A percentile compares a stretch with the other conserved stretches of the same genome.
Evolutionary conservation across 1,284 basidiomycete genomes (phyloP).

Genomic region (Irpex sp.): DNA sequence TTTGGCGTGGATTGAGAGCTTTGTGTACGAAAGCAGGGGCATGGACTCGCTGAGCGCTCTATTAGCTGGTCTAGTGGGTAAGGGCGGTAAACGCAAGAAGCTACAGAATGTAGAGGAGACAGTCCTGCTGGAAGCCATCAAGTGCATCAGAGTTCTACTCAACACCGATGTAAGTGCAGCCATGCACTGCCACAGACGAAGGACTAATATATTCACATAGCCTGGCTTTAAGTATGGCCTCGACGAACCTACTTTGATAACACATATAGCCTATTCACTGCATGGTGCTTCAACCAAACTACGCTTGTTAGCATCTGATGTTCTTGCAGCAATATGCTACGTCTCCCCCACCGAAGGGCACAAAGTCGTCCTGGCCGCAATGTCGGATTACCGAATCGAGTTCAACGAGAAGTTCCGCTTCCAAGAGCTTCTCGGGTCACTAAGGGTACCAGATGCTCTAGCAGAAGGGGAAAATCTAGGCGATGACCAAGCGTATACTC

Average conservation of each 20-base stretch:
- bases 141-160: slow-evolving; percentile 78
- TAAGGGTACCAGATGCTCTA: slow-evolving; percentile 50
- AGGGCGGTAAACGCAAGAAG: slow-evolving; percentile 54
- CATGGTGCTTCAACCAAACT: slow-evolving; percentile 68
- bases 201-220: slow-evolving; percentile 31
- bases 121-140: slow-evolving; percentile 70
- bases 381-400: slow-evolving; percentile 77
- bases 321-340: slow-evolving; percentile 82
- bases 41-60: slow-evolving; percentile 59
- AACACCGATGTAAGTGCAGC: slow-evolving; percentile 72
- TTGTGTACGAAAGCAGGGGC: slow-evolving; percentile 64
- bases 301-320: slow-evolving; percentile 69
- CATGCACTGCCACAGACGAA: neutral
- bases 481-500: slow-evolving; percentile 35
- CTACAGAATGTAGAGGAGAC: slow-evolving; percentile 65
- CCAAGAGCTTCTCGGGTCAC: slow-evolving; percentile 65
- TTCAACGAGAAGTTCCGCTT: slow-evolving; percentile 79
- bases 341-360: slow-evolving; percentile 73
- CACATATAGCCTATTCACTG: slow-evolving; percentile 71
- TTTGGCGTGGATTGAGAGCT: slow-evolving; percentile 75
- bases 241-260: slow-evolving; percentile 62
- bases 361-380: slow-evolving; percentile 67
- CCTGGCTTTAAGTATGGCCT: slow-evolving; percentile 73
- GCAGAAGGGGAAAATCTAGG: slow-evolving; percentile 30
- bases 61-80: slow-evolving; percentile 58